Evolutionary conservation across 2,329 filamentous ascomycete genomes (phyloP), one percentile per base, ranked within the genome.

Genomic region (Pseudomassariella vexata): DNA sequence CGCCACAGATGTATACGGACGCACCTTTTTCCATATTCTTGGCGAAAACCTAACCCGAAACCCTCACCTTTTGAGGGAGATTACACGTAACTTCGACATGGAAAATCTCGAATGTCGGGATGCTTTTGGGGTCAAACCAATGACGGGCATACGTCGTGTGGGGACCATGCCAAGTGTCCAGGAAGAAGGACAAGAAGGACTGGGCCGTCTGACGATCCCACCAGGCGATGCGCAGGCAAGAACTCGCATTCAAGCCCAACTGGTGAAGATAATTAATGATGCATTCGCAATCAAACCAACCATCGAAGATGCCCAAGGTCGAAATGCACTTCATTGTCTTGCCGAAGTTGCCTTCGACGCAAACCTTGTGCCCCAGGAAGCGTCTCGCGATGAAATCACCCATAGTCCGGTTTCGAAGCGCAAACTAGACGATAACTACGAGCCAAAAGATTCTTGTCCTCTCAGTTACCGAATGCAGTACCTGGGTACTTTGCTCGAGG

Each of bases 241-340:
- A 42, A n/a, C 44, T n/a, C n/a, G 46, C 6, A 41, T 49, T 31
- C 20, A 28, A 19, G n/a, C 41, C 9, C 49, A 55, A 7, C 53
- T 68, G 5, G 39, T 68, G 21, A 49, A 44, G 14, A 49, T 60
- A 18, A 53, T 69, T 17, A 52, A 48, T 6, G 49, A 48, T 3
- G 57, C 59, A 3, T 24, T 45, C 3, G 3, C 5, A 40, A 36
- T 16, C 34, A 52, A 28, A 47, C 40, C 11, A 46, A 58, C 24
- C 6, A 32, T 48, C 11, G 64, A 69, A 39, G 65, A 71, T 40
- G 23, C 50, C 2, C 49, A 63, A 5, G 73, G 73, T 5, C 66
- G 70, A 15, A 78, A 78, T 38, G 72, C 65, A 7, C 56, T 78
- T 11, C 73, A 78, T 41, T 75, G 70, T 38, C 63, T 78, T n/a